phyloP scores from a whole-genome alignment of 768 basidiomycete species.

The Rhodotorula taiwanensis region DNA sequence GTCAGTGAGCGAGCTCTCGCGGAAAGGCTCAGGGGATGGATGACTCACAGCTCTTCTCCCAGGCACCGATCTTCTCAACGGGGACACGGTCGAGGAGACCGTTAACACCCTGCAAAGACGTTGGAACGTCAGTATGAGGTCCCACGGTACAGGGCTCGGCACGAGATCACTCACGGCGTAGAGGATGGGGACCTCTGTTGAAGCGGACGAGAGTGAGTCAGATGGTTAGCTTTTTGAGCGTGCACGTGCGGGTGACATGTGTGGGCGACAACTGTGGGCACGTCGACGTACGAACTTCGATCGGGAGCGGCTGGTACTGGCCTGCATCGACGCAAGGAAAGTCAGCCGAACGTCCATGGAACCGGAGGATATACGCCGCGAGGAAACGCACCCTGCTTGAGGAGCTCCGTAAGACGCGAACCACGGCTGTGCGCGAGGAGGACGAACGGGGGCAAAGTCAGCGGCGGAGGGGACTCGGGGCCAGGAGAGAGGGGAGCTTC shows the following conservation, averaged over 20 bases:
- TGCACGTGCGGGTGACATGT: background rate
- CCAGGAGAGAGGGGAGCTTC: too few species aligned
- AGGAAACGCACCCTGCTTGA: constrained; percentile 91
- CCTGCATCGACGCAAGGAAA: background rate
- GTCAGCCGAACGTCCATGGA: too few species aligned
- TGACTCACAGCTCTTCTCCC: constrained; percentile 40
- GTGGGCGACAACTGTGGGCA: background rate
- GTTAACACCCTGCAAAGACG: constrained; percentile 62
- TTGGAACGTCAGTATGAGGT: too few species aligned
- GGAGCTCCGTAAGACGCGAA: constrained; percentile 86
- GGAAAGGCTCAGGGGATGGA: background rate
- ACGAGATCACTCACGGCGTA: constrained; percentile 52
- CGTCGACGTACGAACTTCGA: constrained; percentile 92
- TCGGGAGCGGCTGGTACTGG: constrained; percentile 64
- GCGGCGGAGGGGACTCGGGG: too few species aligned
- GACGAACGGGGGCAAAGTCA: too few species aligned
- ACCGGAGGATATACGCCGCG: background rate
- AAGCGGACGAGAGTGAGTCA: too few species aligned
- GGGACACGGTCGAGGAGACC: constrained; percentile 96
- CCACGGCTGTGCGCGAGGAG: too few species aligned
- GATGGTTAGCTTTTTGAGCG: too few species aligned
- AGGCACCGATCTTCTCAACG: constrained; percentile 59
- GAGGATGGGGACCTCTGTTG: constrained; percentile 35
- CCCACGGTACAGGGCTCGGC: too few species aligned
- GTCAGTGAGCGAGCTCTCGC: constrained; percentile 50